Evolutionary conservation across 306 rosid genomes (phyloP).

Genomic region (Vicia sativa): DNA sequence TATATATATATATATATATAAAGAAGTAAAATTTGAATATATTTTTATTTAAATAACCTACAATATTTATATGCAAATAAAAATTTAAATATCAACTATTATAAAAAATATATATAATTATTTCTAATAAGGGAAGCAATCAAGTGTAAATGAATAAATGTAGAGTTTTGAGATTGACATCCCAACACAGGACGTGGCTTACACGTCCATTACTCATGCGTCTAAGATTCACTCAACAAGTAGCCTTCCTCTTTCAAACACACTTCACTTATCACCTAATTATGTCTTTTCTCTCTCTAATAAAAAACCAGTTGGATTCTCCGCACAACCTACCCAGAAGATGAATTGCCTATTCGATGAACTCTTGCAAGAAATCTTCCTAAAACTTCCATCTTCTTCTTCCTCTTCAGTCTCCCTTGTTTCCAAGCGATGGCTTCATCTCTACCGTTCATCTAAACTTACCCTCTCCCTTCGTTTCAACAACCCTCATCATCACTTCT

Average conservation of each 20-base stretch:
- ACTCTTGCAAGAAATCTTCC: conserved; percentile 74
- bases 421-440: conserved; percentile 84
- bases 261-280: conserved; percentile 46
- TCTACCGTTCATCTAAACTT: conserved; percentile 67
- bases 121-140: too few species aligned
- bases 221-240: conserved; percentile 33
- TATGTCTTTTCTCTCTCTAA: background rate
- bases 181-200: conserved; percentile 37
- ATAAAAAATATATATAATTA: too few species aligned
- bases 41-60: too few species aligned
- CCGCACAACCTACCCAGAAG: background rate
- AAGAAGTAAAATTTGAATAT: too few species aligned
- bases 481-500: conserved; percentile 29
- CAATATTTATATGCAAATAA: too few species aligned
- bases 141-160: too few species aligned
- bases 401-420: conserved; percentile 64
- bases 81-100: too few species aligned
- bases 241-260: conserved; percentile 33
- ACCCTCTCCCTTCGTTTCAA: conserved; percentile 65
- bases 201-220: conserved; percentile 45
- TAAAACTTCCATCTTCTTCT: conserved; percentile 52
- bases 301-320: background rate
- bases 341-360: conserved; percentile 74
- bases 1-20: too few species aligned
- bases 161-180: background rate